Conservation (phyloP, 257 asterid species). For the Capsicum chinense region DNA sequence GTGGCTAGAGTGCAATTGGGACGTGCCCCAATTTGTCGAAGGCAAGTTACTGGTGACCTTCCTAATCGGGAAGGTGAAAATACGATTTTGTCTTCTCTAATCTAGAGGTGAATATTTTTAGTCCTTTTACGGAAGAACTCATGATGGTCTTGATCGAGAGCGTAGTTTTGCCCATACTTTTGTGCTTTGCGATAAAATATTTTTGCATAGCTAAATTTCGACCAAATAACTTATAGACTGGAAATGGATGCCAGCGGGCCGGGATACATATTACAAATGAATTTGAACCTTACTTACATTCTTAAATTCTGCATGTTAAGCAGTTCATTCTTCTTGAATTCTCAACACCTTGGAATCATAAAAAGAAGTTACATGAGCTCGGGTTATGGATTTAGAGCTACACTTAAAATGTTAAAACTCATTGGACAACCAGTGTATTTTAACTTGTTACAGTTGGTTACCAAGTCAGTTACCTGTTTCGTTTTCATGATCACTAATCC, state of each 20-base stretch:
- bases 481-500: not conserved
- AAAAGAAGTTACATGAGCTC: not conserved
- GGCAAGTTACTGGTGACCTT: slow-evolving; percentile 37
- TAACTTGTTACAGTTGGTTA: not conserved
- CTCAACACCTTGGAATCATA: not conserved
- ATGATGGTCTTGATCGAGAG: slow-evolving; percentile 5
- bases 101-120: not conserved
- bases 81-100: not conserved
- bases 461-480: not conserved
- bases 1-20: slow-evolving; percentile 40
- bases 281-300: not conserved
- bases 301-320: not conserved
- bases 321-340: too few relatives aligned
- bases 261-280: not conserved
- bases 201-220: not conserved
- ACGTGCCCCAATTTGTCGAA: slow-evolving; percentile 55
- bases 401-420: not conserved
- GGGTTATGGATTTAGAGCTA: not conserved
- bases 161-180: not conserved
- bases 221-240: not conserved
- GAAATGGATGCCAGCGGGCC: not conserved
- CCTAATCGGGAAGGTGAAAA: not conserved
- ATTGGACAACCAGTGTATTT: not conserved
- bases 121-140: slow-evolving; percentile 23
- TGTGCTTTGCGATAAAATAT: not conserved